Percentiles rank a stretch among this genome's conserved stretches.
Evolutionary conservation across 805 yeast genomes (phyloP).

Genomic region (Maudiozyma barnettii): DNA sequence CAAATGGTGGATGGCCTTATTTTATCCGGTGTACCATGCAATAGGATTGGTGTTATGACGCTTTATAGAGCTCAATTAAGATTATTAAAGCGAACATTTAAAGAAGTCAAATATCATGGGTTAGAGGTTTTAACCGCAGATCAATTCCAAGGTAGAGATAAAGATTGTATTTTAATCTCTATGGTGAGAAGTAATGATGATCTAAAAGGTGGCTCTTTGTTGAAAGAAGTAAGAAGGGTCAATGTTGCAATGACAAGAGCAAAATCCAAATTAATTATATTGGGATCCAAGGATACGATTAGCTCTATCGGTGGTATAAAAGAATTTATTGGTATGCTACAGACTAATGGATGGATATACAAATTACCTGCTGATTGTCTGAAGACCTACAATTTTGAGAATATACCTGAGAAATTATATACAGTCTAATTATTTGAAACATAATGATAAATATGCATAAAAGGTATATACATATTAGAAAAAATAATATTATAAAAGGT

Average conservation of each 20-base stretch:
- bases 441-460: background rate
- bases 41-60: slow-evolving; percentile 77
- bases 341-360: slow-evolving; percentile 54
- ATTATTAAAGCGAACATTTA: slow-evolving; percentile 31
- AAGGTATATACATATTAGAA: too few species aligned
- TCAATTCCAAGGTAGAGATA: slow-evolving; percentile 92
- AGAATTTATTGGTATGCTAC: slow-evolving; percentile 53
- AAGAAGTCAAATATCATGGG: slow-evolving; percentile 24
- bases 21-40: slow-evolving; percentile 48
- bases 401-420: background rate
- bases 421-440: too few species aligned
- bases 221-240: slow-evolving; percentile 83
- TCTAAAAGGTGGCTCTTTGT: slow-evolving; percentile 60
- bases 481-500: slow-evolving; percentile 5
- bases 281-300: slow-evolving; percentile 67
- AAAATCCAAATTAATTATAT: slow-evolving; percentile 65
- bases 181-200: slow-evolving; percentile 72
- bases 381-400: slow-evolving; percentile 23
- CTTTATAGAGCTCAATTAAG: slow-evolving; percentile 74
- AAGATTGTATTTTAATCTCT: slow-evolving; percentile 82
- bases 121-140: slow-evolving; percentile 89
- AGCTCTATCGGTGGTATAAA: slow-evolving; percentile 14
- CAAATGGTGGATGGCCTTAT: slow-evolving; percentile 53
- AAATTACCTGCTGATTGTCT: slow-evolving; percentile 40
- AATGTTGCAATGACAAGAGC: slow-evolving; percentile 95